Evolutionary conservation across 2,329 filamentous ascomycete genomes (phyloP).

Genomic region (Fonsecaea erecta): DNA sequence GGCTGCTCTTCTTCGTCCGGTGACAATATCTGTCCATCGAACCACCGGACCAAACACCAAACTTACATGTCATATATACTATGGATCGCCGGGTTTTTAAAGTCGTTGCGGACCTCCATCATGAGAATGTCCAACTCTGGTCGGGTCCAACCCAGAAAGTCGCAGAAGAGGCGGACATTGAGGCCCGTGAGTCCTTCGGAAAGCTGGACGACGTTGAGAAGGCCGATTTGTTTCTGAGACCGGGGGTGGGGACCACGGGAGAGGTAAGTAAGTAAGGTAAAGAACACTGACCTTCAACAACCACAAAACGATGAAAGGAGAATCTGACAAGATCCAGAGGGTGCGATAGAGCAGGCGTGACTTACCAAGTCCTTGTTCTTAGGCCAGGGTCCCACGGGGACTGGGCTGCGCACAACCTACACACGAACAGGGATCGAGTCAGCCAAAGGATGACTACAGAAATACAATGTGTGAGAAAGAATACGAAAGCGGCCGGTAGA

Average conservation of each 20-base stretch:
- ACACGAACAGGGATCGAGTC: neutral
- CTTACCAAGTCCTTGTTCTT: conserved; percentile 36
- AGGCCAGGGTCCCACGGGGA: conserved; percentile 40
- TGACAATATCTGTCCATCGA: no score
- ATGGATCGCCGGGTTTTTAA: conserved; percentile 42
- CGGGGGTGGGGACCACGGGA: neutral
- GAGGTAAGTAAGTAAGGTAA: neutral
- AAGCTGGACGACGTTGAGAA: conserved; percentile 30
- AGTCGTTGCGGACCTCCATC: conserved; percentile 41
- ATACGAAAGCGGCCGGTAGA: neutral
- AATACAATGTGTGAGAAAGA: neutral
- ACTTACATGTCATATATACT: conserved; percentile 40
- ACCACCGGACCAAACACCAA: neutral
- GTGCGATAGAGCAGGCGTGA: neutral
- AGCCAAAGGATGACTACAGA: neutral
- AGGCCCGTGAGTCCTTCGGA: conserved; percentile 39
- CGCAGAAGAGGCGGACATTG: conserved; percentile 32
- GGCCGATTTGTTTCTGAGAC: conserved; percentile 37
- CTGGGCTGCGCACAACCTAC: neutral
- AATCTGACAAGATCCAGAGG: neutral
- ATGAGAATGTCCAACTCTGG: conserved; percentile 42
- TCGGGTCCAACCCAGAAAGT: conserved; percentile 33
- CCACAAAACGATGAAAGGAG: neutral
- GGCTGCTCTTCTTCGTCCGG: no score
- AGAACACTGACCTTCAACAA: neutral